Evolutionary conservation across 2,329 filamentous ascomycete genomes (phyloP).

Genomic region (Fusarium euwallaceae): DNA sequence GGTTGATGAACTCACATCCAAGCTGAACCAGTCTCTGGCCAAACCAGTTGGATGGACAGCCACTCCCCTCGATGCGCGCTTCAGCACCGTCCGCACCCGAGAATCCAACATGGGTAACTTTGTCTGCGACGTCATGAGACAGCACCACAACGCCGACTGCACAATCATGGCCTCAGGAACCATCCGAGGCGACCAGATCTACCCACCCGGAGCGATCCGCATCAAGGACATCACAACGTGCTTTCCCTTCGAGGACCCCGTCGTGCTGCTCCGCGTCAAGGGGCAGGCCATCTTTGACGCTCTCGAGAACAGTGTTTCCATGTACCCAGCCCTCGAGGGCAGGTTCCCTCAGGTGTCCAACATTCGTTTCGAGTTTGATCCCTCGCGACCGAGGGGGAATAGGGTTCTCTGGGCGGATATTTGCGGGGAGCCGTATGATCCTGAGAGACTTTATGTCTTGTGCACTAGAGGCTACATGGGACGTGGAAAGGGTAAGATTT

Average conservation of each 20-base stretch:
- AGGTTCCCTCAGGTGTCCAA: constrained; percentile 90
- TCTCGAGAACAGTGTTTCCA: constrained; percentile 84
- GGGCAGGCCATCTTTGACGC: constrained; percentile 83
- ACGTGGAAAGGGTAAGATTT: constrained; percentile 74
- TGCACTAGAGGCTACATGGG: constrained; percentile 91
- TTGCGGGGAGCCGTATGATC: constrained; percentile 71
- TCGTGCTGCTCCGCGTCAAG: constrained; percentile 79
- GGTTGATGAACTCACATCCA: constrained; percentile 77
- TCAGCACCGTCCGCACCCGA: constrained; percentile 80
- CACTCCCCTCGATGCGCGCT: constrained; percentile 85
- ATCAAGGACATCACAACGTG: constrained; percentile 89
- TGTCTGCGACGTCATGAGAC: constrained; percentile 90
- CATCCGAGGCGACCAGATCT: constrained; percentile 89
- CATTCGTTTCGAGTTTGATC: constrained; percentile 81
- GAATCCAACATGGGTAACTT: constrained; percentile 94
- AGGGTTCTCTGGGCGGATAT: constrained; percentile 75
- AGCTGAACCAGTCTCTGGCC: constrained; percentile 81
- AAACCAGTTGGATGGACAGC: constrained; percentile 88
- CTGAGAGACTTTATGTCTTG: constrained; percentile 75
- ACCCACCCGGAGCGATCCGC: constrained; percentile 81
- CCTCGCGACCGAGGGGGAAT: constrained; percentile 68
- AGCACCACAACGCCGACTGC: constrained; percentile 85
- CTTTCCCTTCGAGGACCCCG: constrained; percentile 93
- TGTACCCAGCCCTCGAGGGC: constrained; percentile 85
- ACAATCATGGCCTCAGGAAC: constrained; percentile 88